phyloP scores from a whole-genome alignment of 352 stramenopile genomes.

The Globisporangium spinosum region DNA sequence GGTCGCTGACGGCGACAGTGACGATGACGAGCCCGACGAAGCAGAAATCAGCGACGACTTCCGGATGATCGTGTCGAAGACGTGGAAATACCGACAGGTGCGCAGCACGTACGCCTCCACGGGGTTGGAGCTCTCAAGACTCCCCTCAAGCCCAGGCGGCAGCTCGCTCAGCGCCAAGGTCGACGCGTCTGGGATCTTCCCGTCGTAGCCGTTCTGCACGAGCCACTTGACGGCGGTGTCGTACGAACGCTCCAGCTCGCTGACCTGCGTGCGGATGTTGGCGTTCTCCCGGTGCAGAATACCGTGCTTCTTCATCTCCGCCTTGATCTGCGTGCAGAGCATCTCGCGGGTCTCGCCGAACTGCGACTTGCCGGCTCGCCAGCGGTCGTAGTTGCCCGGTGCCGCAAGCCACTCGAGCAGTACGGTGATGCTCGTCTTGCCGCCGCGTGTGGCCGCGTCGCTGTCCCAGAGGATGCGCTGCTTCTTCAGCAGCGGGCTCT shows the following conservation, averaged over 20 bases:
- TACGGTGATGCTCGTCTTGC: conserved; percentile 71
- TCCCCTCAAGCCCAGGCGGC: not conserved
- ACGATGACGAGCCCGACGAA: conserved; percentile 12
- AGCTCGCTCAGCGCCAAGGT: conserved; percentile 15
- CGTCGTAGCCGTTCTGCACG: conserved; percentile 37
- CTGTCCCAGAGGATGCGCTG: conserved; percentile 80
- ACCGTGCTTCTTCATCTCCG: conserved; percentile 49
- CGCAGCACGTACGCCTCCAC: conserved; percentile 54
- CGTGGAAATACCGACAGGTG: conserved; percentile 68
- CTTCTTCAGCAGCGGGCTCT: conserved; percentile 22
- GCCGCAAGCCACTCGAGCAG: conserved; percentile 66
- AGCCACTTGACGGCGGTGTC: conserved; percentile 53
- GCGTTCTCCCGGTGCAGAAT: conserved; percentile 71
- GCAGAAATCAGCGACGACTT: conserved; percentile 14
- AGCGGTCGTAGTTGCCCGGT: conserved; percentile 62
- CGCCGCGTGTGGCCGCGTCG: conserved; percentile 51
- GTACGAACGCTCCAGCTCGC: conserved; percentile 66
- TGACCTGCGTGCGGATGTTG: conserved; percentile 82
- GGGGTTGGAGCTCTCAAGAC: conserved; percentile 16
- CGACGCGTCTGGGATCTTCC: conserved; percentile 19
- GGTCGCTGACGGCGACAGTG: not conserved
- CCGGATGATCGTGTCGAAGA: conserved; percentile 56
- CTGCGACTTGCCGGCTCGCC: conserved; percentile 61
- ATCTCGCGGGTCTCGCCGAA: conserved; percentile 65
- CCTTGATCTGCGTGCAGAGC: conserved; percentile 73